phyloP scores from a whole-genome alignment of 768 basidiomycete genomes.

The Mycena indigotica region DNA sequence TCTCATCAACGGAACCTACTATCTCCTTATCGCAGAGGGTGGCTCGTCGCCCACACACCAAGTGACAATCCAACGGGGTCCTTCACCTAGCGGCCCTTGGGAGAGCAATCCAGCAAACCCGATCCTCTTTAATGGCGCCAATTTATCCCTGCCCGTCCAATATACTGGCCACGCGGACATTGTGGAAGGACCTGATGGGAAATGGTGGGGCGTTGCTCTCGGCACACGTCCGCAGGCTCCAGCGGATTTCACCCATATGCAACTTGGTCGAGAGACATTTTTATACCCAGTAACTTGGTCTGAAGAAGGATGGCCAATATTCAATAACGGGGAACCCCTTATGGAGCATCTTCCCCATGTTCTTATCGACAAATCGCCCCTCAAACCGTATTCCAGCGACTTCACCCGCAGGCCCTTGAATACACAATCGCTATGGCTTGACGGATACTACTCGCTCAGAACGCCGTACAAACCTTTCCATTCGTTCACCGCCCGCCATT shows the following conservation, averaged over 20 bases:
- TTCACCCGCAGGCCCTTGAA: slow-evolving; percentile 30
- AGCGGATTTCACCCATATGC: slow-evolving; percentile 35
- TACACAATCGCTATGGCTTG: slow-evolving; percentile 25
- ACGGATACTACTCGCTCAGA: slow-evolving; percentile 39
- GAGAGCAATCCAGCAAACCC: slow-evolving; percentile 43
- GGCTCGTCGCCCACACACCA: slow-evolving; percentile 39
- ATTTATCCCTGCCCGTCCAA: slow-evolving; percentile 38
- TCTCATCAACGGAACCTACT: slow-evolving; percentile 40
- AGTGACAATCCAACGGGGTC: slow-evolving; percentile 40
- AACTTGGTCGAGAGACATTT: slow-evolving; percentile 43
- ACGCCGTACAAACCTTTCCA: slow-evolving; percentile 43
- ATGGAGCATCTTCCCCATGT: slow-evolving; percentile 32
- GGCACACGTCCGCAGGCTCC: slow-evolving; percentile 38
- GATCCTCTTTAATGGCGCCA: slow-evolving; percentile 41
- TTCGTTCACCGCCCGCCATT: slow-evolving; percentile 32
- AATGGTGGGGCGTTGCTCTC: slow-evolving; percentile 45
- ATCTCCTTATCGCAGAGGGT: slow-evolving; percentile 44
- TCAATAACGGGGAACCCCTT: slow-evolving; percentile 36
- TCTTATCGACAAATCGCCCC: slow-evolving; percentile 31
- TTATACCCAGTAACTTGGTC: slow-evolving; percentile 42
- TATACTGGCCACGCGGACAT: slow-evolving; percentile 43
- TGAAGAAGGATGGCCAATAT: slow-evolving; percentile 40
- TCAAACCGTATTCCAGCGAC: slow-evolving; percentile 29
- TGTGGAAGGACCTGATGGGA: slow-evolving; percentile 36
- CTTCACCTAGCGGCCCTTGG: slow-evolving; percentile 43